Conservation (phyloP, 2,329 filamentous ascomycete genomes). For the Aspergillus sp. region DNA sequence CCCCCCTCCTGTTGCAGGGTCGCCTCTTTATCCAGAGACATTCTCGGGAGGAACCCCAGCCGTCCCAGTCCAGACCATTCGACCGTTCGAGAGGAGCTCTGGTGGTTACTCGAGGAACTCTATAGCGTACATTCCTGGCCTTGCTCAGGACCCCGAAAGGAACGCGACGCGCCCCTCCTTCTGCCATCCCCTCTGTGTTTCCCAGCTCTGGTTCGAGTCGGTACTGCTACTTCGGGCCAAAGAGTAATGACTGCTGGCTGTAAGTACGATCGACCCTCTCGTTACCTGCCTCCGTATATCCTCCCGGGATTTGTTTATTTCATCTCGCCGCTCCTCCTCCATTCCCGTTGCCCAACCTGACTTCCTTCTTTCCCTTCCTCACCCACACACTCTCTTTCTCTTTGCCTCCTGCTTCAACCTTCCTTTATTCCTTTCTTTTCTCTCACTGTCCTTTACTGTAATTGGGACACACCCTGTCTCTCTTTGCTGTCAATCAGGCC, state of each 20-base stretch:
- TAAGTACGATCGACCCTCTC: slow-evolving; percentile 41
- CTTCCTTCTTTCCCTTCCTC: slow-evolving; percentile 29
- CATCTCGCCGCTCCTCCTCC: slow-evolving; percentile 41
- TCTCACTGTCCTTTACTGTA: slow-evolving; percentile 17
- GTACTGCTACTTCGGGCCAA: slow-evolving; percentile 28
- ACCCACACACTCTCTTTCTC: slow-evolving; percentile 24
- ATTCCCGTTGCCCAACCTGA: slow-evolving; percentile 35
- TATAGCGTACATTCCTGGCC: slow-evolving; percentile 48
- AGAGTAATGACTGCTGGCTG: slow-evolving; percentile 43
- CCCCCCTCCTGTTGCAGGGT: slow-evolving; percentile 9
- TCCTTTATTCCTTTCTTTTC: slow-evolving; percentile 30
- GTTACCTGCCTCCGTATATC: slow-evolving; percentile 32
- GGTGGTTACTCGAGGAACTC: slow-evolving; percentile 41
- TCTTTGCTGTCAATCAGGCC: not conserved
- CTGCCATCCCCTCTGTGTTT: slow-evolving; percentile 21
- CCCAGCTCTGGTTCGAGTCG: slow-evolving; percentile 7
- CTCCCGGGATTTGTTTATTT: slow-evolving; percentile 46
- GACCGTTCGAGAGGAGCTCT: slow-evolving; percentile 21
- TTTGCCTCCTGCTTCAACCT: slow-evolving; percentile 21
- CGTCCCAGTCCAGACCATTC: slow-evolving; percentile 13
- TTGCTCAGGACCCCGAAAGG: slow-evolving; percentile 40
- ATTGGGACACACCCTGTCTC: slow-evolving; percentile 8
- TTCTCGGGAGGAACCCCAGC: slow-evolving; percentile 7
- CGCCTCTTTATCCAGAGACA: slow-evolving; percentile 27
- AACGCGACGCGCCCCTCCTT: slow-evolving; percentile 43